Conservation (phyloP, 2,329 filamentous ascomycete species). For the Teratosphaeria destructans region DNA sequence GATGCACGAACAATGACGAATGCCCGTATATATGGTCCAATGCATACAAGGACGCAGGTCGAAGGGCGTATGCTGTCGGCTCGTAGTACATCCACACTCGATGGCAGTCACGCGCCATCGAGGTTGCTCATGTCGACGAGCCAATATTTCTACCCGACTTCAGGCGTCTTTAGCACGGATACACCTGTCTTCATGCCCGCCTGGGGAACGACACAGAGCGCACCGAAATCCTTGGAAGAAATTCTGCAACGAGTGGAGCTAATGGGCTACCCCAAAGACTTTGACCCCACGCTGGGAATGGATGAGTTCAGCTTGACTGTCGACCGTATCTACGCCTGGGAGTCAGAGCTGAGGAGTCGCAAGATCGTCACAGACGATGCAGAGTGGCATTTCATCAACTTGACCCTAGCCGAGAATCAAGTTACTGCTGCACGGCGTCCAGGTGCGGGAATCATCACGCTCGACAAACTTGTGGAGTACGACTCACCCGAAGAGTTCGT, state of each 20-base stretch:
- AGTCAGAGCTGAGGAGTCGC: neutral
- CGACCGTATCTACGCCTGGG: neutral
- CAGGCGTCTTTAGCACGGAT: constrained; percentile 3
- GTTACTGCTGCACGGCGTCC: neutral
- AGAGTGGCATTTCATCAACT: neutral
- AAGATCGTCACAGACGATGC: neutral
- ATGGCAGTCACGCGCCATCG: neutral
- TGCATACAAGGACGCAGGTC: too few relatives aligned
- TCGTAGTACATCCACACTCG: neutral
- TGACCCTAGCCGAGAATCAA: neutral
- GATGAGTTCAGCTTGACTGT: neutral
- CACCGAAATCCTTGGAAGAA: neutral
- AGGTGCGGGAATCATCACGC: neutral
- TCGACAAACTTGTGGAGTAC: neutral
- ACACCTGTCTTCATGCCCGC: neutral
- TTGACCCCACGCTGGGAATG: neutral
- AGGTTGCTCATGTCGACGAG: neutral
- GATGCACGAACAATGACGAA: neutral
- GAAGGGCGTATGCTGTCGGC: neutral
- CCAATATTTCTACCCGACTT: neutral
- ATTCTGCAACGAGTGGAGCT: neutral
- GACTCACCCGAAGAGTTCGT: neutral
- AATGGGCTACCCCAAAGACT: neutral
- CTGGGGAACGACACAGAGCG: neutral
- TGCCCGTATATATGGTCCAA: neutral